Evolutionary conservation across 306 rosid genomes (phyloP), one percentile per base, ranked within the genome.

Genomic region (Hylodesmum podocarpum): DNA sequence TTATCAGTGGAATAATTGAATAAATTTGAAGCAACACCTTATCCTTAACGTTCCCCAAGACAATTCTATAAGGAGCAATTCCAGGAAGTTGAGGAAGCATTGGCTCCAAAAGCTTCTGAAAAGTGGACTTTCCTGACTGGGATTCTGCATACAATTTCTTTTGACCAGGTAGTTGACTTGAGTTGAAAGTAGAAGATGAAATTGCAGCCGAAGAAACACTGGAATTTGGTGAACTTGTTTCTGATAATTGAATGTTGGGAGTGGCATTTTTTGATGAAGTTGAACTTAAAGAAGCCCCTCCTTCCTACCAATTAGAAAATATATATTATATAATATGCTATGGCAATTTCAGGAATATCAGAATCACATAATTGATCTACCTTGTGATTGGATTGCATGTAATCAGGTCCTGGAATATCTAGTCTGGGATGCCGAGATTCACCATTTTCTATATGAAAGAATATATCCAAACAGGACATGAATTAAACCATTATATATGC

Each of bases 71-170:
- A 54, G 98, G 97, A 80, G 96, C 89, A 76, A 89, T 82, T 75
- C 90, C 91, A 71, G 98, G 82, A 77, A 80, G 85, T 70, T 83
- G 90, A 78, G 91, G 89, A 50, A 86, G 88, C 44, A 73, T 82
- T 68, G 98, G 98, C 81, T 93, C 98, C 77, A 93, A 86, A 76
- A 93, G 98, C 90, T 93, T 93, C 41, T 87, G 90, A 80, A 93
- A 93, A 86, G 89, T 89, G 83, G 96, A 88, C 85, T 84, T 86
- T 81, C 98, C 95, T 18, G 73, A 73, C 78, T 87, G 93, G 73
- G 94, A 74, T 78, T 88, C 94, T 11, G 88, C 78, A 77, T 78
- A 83, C 53, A 78, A 62, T 81, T 89, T 94, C 87, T 86, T 87
- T 76, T 87, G 97, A 80, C 77, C 78, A 76, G 70, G 79, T 29